Evolutionary conservation across 176 grass and related monocot species (phyloP).

Genomic region (Dactylis glomerata): DNA sequence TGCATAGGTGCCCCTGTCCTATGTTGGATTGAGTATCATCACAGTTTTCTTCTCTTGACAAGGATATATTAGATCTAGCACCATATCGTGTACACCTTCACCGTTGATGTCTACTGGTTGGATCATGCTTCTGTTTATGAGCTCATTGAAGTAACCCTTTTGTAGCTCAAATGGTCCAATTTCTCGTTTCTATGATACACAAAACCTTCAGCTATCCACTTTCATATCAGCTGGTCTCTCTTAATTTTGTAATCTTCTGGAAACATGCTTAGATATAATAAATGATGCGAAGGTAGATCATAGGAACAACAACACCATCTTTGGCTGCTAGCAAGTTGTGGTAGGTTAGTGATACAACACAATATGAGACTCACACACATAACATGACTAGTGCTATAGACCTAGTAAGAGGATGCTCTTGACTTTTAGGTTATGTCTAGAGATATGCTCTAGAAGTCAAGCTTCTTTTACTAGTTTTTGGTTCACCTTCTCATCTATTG

Average conservation of each 20-base stretch:
- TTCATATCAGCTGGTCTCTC: background rate
- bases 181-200: background rate
- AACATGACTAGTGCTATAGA: background rate
- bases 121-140: conserved; percentile 6
- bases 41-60: background rate
- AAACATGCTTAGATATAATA: background rate
- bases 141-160: background rate
- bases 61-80: background rate
- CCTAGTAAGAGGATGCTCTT: background rate
- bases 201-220: background rate
- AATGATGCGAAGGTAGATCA: background rate
- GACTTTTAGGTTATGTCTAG: background rate
- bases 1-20: background rate
- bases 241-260: background rate
- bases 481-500: background rate
- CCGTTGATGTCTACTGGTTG: background rate
- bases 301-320: background rate
- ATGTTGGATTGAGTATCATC: background rate
- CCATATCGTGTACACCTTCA: background rate
- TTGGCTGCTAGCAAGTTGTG: background rate
- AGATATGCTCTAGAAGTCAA: background rate
- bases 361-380: background rate
- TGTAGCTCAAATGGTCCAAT: background rate
- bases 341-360: background rate
- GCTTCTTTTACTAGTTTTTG: background rate